Evolutionary conservation across 2,329 filamentous ascomycete species (phyloP), one percentile per base, ranked within the genome.

Genomic region (Exserohilum turcica): DNA sequence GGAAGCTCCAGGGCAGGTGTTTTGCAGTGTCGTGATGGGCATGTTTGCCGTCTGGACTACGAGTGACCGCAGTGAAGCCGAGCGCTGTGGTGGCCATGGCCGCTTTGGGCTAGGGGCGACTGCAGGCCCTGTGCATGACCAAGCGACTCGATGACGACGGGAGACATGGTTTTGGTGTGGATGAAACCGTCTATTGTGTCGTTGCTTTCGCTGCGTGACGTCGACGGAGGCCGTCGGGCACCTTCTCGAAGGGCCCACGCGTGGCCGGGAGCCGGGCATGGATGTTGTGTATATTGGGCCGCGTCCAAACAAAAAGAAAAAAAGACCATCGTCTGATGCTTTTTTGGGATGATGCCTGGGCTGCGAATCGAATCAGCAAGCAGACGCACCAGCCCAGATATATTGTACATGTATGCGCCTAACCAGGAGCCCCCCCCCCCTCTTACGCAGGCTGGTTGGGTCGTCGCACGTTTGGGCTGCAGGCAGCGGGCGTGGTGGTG

Each of bases 381-480:
- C n/a, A n/a, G 29, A 32, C 29, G 18, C 29, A 47, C 19, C 24
- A 27, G 28, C 36, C 28, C 8, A 18, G 37, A 12, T 8, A 36
- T 19, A 29, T 42, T 42, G 24, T 42, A 24, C 21, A 39, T 36
- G 15, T 24, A 32, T 28, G 21, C 28, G 24, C 12, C 37, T 19
- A 27, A 43, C 48, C 47, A 36, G 43, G 49, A 36, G 12, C 36
- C 9, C 49, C 49, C 36, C n/a, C n/a, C n/a, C n/a, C n/a, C n/a
- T n/a, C n/a, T n/a, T n/a, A n/a, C n/a, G n/a, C n/a, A 32, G 43
- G 18, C 15, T 15, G n/a, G 31, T 50, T 36, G 39, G 46, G 52
- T 43, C 19, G 32, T 36, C 28, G 35, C 40, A 49, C 46, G 35
- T 18, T 54, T 46, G 43, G 48, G 42, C 43, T 39, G 42, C 27